These are phyloP conservation scores for Aspergillus coremiiformis DNA, from an alignment of 495 filamentous ascomycete genomes.

Conservation along the genomic window DNA sequence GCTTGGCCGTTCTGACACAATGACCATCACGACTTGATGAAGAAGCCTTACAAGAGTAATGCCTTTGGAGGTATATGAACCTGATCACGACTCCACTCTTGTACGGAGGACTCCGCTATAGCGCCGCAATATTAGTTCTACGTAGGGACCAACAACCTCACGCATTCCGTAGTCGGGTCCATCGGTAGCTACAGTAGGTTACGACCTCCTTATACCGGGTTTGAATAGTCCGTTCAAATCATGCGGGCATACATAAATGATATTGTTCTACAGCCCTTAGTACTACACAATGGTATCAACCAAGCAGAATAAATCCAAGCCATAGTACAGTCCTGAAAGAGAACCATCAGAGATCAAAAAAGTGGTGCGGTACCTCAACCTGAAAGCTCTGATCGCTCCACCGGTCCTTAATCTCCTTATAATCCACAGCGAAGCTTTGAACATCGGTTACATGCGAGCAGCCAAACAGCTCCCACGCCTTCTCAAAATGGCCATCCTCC, in stretches of 20 bases:
- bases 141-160: too few species aligned
- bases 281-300: background rate
- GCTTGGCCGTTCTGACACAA: too few species aligned
- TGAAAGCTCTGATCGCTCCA: background rate
- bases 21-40: background rate
- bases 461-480: background rate
- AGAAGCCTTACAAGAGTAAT: background rate
- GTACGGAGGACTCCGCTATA: background rate
- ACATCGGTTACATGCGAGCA: too few species aligned
- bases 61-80: background rate
- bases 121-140: too few species aligned
- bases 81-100: background rate
- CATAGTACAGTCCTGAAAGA: too few species aligned
- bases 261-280: background rate
- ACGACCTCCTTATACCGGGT: too few species aligned
- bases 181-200: too few species aligned
- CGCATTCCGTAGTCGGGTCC: too few species aligned
- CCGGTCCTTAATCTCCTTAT: background rate
- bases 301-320: background rate
- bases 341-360: background rate
- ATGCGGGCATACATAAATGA: background rate
- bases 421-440: too few species aligned
- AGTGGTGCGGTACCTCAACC: background rate
- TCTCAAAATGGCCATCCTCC: constrained; percentile 13
- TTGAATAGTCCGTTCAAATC: too few species aligned